Conservation (phyloP, 2,329 filamentous ascomycete genomes). For the Fusarium coffeatum region DNA sequence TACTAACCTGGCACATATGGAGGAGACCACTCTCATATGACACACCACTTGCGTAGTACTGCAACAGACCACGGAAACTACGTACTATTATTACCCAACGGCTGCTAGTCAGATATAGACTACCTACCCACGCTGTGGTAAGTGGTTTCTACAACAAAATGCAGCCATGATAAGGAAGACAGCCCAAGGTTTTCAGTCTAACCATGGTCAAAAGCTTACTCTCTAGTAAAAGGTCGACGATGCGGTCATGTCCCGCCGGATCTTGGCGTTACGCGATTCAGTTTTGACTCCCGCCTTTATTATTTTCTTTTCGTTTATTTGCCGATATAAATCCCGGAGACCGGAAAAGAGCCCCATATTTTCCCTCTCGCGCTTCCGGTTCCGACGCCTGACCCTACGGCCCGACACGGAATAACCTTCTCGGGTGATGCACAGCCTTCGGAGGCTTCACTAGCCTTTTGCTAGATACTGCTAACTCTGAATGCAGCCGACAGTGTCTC, state of each 20-base stretch:
- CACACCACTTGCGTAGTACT: background rate
- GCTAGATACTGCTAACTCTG: background rate
- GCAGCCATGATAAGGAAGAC: background rate
- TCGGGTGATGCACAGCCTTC: background rate
- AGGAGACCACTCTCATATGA: background rate
- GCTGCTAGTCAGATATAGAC: slow-evolving; percentile 8
- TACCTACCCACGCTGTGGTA: background rate
- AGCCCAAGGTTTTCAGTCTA: background rate
- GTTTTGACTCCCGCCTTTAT: background rate
- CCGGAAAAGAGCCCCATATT: slow-evolving; percentile 6
- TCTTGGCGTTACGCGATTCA: background rate
- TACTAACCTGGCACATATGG: background rate
- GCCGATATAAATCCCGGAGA: slow-evolving; percentile 8
- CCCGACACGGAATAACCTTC: slow-evolving; percentile 10
- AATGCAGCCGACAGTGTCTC: background rate
- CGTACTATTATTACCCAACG: slow-evolving; percentile 4
- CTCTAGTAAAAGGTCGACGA: background rate
- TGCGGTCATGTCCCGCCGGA: background rate
- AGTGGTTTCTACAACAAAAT: background rate
- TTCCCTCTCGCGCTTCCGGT: background rate
- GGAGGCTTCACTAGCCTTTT: background rate
- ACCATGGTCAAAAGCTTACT: background rate
- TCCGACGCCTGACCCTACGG: background rate
- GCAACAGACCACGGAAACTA: background rate
- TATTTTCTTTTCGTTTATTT: background rate